Evolutionary conservation across 139 green algal species (phyloP), one percentile per base, ranked within the genome.

Genomic region (Astrephomene gubernaculifera): DNA sequence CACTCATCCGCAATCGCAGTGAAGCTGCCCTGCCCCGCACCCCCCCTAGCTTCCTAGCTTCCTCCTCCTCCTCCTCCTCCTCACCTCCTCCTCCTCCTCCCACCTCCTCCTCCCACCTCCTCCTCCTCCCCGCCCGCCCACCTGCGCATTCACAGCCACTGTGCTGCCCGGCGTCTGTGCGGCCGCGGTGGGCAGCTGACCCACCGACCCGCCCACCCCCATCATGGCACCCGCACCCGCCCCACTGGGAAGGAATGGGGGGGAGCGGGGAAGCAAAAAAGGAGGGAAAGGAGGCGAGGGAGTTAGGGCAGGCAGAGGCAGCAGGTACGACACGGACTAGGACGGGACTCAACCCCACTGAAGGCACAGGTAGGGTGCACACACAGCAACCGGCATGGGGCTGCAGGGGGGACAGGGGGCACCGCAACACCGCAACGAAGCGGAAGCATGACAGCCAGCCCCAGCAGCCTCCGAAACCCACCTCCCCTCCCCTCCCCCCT

Each of bases 81-180:
- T n/a, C n/a, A n/a, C n/a, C n/a, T n/a, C n/a, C n/a, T n/a, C n/a
- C n/a, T n/a, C n/a, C n/a, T n/a, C n/a, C n/a, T n/a, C n/a, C n/a
- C 49, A 57, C 12, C 49, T 17, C 49, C 49, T 57, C 49, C 49
- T 17, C 49, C 17, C 49, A n/a, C n/a, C n/a, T n/a, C 49, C 49
- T 17, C 49, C 49, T 57, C 49, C 49, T 17, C 17, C 49, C 5
- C 63, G 4, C 24, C 4, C 4, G 29, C 75, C 25, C 60, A 63
- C 78, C 78, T 84, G 61, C 43, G 78, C 63, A 44, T 84, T 84
- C 4, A 54, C 17, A 3, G 43, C 25, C 31, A 63, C 78, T n/a
- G 78, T 74, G 63, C 78, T 84, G 38, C 1, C 78, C 1, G 78
- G 78, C 38, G 78, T 84, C 44, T 84, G 78, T 19, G 63, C 78